phyloP scores from a whole-genome alignment of 352 stramenopile species.

The Salisapilia sapeloensis region DNA sequence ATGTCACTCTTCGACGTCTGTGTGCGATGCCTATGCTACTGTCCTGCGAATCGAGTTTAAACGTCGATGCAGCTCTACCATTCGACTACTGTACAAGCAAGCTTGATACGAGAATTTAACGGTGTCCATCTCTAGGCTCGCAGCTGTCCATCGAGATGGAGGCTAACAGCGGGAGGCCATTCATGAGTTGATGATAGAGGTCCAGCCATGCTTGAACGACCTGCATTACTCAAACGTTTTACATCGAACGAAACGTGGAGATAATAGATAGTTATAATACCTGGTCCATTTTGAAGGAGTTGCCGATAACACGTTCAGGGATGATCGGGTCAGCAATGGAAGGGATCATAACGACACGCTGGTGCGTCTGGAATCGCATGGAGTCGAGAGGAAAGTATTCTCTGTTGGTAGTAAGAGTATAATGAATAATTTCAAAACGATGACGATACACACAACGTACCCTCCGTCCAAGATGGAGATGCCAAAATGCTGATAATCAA shows the following conservation, averaged over 20 bases:
- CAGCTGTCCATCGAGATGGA: no score
- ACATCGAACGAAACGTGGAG: no score
- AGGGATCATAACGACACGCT: conserved; percentile 22
- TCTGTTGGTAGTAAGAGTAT: conserved; percentile 8
- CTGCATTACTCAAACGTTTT: no score
- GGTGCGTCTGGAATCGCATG: conserved; percentile 17
- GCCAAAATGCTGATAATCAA: conserved; percentile 69
- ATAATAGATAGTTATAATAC: no score
- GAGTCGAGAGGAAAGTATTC: conserved; percentile 49
- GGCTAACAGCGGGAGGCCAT: conserved; percentile 6
- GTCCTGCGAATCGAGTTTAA: neutral
- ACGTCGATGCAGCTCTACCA: neutral
- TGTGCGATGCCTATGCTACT: no score
- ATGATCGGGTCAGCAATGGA: conserved; percentile 68
- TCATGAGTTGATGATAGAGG: conserved; percentile 14
- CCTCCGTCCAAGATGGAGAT: conserved; percentile 55
- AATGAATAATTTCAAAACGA: neutral
- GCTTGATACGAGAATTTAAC: neutral
- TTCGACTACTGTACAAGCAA: neutral
- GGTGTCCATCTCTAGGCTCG: neutral
- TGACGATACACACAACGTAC: conserved; percentile 9
- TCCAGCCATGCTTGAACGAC: conserved; percentile 17
- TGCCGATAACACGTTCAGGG: conserved; percentile 43
- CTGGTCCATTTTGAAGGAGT: conserved; percentile 72
- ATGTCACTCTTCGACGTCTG: neutral